Conservation (phyloP, 176 grass and related monocot species). For the Oryza brachyantha region DNA sequence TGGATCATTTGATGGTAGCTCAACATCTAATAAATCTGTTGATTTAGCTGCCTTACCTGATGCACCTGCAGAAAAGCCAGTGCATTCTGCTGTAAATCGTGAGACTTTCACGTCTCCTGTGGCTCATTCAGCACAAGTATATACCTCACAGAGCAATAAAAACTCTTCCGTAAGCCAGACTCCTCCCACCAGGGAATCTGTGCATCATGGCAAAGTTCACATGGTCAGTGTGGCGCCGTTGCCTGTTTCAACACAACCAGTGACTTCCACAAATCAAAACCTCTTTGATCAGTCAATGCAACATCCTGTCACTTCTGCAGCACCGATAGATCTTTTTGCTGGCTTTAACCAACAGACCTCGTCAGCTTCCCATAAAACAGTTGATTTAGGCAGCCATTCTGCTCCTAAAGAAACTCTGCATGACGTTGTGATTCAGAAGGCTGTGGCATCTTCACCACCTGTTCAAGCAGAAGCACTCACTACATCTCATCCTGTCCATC, state of each 20-base stretch:
- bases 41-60: constrained; percentile 50
- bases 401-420: constrained; percentile 30
- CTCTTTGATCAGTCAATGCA: constrained; percentile 52
- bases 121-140: constrained; percentile 37
- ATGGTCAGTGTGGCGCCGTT: neutral
- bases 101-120: constrained; percentile 33
- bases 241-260: constrained; percentile 19
- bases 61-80: constrained; percentile 47
- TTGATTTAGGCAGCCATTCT: constrained; percentile 26
- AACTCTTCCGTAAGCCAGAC: constrained; percentile 29
- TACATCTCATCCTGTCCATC: constrained; percentile 37
- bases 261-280: constrained; percentile 19
- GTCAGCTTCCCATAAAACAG: constrained; percentile 23
- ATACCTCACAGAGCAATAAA: constrained; percentile 23
- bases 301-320: constrained; percentile 19
- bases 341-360: constrained; percentile 52
- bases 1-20: constrained; percentile 68
- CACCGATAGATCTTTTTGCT: constrained; percentile 61
- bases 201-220: constrained; percentile 17
- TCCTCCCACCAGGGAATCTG: neutral
- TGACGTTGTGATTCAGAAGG: constrained; percentile 35
- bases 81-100: constrained; percentile 42
- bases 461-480: constrained; percentile 21
- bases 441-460: constrained; percentile 14
- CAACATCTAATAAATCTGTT: constrained; percentile 42